Percentiles rank a stretch among this genome's conserved stretches.
These are phyloP conservation scores for Penicillium subrubescens DNA, from an alignment of 495 filamentous ascomycete genomes.

Conservation along the genomic window DNA sequence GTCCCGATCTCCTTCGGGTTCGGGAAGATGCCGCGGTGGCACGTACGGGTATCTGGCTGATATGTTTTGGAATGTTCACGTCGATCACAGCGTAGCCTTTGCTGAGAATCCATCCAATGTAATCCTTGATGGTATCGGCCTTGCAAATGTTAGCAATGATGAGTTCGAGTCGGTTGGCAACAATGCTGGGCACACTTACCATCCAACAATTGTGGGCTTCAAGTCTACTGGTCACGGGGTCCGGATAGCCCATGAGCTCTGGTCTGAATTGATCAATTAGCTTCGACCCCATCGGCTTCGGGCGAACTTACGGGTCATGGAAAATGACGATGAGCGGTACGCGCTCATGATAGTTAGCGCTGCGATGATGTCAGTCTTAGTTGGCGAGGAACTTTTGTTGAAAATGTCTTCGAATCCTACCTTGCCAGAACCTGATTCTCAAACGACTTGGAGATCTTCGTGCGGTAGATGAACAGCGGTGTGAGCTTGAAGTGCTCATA, in stretches of 20 bases:
- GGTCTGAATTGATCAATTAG: slow-evolving; percentile 51
- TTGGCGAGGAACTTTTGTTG: not conserved
- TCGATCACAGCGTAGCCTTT: slow-evolving; percentile 82
- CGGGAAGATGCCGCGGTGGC: slow-evolving; percentile 5
- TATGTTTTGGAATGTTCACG: slow-evolving; percentile 79
- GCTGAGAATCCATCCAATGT: slow-evolving; percentile 77
- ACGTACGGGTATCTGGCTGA: slow-evolving; percentile 48
- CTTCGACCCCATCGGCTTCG: not conserved
- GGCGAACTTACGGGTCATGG: slow-evolving; percentile 70
- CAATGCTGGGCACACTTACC: slow-evolving; percentile 54
- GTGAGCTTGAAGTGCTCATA: slow-evolving; percentile 73
- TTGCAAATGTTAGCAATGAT: slow-evolving; percentile 51
- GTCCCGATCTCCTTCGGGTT: not conserved
- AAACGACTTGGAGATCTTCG: slow-evolving; percentile 72
- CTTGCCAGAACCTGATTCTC: slow-evolving; percentile 90
- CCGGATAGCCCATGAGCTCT: slow-evolving; percentile 66
- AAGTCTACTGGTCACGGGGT: slow-evolving; percentile 67
- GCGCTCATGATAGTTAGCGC: slow-evolving; percentile 53
- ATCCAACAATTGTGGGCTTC: slow-evolving; percentile 84
- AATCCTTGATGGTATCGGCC: slow-evolving; percentile 76
- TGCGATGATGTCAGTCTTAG: slow-evolving; percentile 20
- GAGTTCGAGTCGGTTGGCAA: not conserved
- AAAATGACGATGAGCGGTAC: slow-evolving; percentile 73
- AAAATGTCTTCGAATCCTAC: slow-evolving; percentile 32
- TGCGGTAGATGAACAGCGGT: slow-evolving; percentile 70